Percentiles rank a stretch among this genome's conserved stretches.
phyloP scores from a whole-genome alignment of 2,329 filamentous ascomycete species.

The Sordariomycetes sp. region DNA sequence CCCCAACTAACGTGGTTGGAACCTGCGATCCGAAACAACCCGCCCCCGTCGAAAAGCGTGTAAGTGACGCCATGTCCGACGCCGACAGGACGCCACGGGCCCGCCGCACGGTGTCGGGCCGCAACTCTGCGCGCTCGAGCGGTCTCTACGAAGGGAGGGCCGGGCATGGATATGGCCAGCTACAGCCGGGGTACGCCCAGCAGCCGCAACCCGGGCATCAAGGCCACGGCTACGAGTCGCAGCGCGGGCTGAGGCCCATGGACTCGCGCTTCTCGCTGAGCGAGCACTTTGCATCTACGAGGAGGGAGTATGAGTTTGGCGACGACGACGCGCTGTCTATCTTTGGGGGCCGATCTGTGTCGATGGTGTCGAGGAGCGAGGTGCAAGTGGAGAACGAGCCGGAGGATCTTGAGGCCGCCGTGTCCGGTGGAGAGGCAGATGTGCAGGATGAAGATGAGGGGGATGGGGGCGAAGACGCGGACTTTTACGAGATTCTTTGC shows the following conservation, averaged over 20 bases:
- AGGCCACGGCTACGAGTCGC: not conserved
- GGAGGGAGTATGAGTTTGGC: constrained; percentile 33
- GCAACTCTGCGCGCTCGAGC: not conserved
- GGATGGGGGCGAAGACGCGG: constrained; percentile 13
- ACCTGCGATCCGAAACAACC: not conserved
- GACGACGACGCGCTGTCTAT: constrained; percentile 36
- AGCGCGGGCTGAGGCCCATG: constrained; percentile 18
- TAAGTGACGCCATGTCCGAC: not conserved
- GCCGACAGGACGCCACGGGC: not conserved
- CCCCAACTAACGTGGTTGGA: not conserved
- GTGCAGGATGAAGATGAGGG: constrained; percentile 1
- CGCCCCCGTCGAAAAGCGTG: not conserved
- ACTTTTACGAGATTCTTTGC: constrained; percentile 34
- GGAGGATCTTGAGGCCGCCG: not conserved
- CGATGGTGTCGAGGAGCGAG: not conserved
- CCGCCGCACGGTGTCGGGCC: not conserved
- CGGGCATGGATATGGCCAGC: not conserved
- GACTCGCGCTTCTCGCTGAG: constrained; percentile 33
- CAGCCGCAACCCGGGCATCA: not conserved
- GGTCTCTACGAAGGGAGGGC: not conserved
- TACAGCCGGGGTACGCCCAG: not conserved
- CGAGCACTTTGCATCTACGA: constrained; percentile 35
- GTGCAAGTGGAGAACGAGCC: not conserved
- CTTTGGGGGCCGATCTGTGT: constrained; percentile 19
- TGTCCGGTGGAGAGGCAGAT: constrained; percentile 7